Evolutionary conservation across 768 basidiomycete species (phyloP).

Genomic region (Naematelia encephala): DNA sequence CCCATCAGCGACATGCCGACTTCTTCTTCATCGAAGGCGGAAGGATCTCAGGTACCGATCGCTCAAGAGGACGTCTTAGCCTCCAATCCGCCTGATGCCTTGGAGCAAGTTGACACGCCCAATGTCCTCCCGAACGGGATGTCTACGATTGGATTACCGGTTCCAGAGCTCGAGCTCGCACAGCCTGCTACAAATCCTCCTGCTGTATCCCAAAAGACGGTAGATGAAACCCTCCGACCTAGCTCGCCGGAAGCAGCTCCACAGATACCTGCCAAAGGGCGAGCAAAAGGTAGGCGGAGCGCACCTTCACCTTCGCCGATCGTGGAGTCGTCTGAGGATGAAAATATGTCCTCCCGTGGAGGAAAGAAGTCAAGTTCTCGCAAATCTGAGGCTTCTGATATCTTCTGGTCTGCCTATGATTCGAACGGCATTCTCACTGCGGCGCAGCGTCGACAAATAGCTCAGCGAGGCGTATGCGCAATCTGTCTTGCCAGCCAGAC

Average conservation of each 20-base stretch:
- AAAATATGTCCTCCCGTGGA: background rate
- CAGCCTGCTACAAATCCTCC: too few relatives aligned
- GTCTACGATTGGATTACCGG: too few relatives aligned
- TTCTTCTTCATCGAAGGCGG: too few relatives aligned
- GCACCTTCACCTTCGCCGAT: background rate
- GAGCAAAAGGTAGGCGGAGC: background rate
- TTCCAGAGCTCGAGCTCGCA: too few relatives aligned
- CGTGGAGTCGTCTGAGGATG: background rate
- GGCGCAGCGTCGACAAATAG: background rate
- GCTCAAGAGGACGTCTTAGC: background rate
- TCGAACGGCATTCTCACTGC: slow-evolving; percentile 1
- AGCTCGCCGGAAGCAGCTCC: background rate
- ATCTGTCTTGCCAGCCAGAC: slow-evolving; percentile 19
- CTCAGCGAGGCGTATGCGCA: slow-evolving; percentile 13
- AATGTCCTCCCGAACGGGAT: too few relatives aligned
- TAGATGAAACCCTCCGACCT: background rate
- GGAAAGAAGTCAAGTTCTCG: background rate
- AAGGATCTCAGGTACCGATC: too few relatives aligned
- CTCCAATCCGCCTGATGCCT: background rate
- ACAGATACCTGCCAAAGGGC: background rate
- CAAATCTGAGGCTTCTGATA: background rate
- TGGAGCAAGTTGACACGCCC: too few relatives aligned
- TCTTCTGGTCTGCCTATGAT: background rate
- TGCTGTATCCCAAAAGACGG: too few relatives aligned
- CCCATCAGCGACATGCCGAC: too few relatives aligned